Conservation (phyloP, 208 protist genomes). For the Trypanosoma congolense region DNA sequence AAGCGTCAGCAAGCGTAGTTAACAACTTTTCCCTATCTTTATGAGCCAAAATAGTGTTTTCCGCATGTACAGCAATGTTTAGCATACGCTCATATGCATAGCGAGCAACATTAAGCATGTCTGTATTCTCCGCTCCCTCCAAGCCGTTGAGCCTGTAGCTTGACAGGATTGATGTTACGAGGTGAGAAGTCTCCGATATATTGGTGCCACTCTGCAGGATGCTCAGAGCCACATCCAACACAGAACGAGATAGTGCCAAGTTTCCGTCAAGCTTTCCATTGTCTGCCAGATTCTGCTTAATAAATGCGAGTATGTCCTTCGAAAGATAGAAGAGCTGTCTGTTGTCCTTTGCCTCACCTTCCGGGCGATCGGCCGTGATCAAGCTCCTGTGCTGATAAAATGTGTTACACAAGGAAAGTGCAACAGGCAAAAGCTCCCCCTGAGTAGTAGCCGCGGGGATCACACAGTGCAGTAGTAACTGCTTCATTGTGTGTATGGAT, state of each 20-base stretch:
- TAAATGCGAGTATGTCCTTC: conserved; percentile 56
- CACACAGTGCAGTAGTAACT: conserved; percentile 49
- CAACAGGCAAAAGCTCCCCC: conserved; percentile 26
- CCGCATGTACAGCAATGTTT: conserved; percentile 28
- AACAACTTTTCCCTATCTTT: conserved; percentile 29
- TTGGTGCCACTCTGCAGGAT: conserved; percentile 45
- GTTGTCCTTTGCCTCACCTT: conserved; percentile 47
- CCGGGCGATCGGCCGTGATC: conserved; percentile 12
- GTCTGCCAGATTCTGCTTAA: conserved; percentile 47
- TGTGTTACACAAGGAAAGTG: conserved; percentile 27
- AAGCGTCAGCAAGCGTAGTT: conserved; percentile 36
- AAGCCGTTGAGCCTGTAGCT: conserved; percentile 4
- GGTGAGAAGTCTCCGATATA: conserved; percentile 23
- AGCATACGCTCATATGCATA: conserved; percentile 37
- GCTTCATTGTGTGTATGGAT: conserved; percentile 36
- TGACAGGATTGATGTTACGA: conserved; percentile 37
- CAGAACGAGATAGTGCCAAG: conserved; percentile 21
- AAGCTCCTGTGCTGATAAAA: conserved; percentile 32
- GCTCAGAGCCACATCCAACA: conserved; percentile 32
- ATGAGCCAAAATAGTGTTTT: conserved; percentile 25
- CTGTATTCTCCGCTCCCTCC: conserved; percentile 16
- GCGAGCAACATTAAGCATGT: conserved; percentile 27
- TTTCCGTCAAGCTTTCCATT: conserved; percentile 26
- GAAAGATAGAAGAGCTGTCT: conserved; percentile 67
- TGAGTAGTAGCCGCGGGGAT: conserved; percentile 43